Base-by-base conservation (phyloP, 306 rosid species). In the Nissolia schottii region DNA sequence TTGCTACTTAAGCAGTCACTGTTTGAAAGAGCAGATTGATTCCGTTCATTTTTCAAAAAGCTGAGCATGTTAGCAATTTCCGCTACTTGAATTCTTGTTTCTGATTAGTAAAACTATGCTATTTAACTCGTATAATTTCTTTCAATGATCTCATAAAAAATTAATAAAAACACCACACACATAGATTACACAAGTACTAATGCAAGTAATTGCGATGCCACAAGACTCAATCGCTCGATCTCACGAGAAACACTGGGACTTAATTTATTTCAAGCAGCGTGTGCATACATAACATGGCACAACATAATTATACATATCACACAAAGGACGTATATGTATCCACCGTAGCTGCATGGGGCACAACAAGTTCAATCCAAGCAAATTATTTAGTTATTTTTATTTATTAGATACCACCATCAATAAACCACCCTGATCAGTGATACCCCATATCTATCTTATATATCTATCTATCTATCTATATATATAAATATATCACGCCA, bases 311-410 rank as follows among this genome's bases (percentile, higher is more conserved):
- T 37, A 18, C 53, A 63, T 2, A 60, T 27, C 66, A 34, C 66
- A 34, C 28, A 34, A 7, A 32, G 41, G 20, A 24, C 9, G 15
- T 5, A 54, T 38, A n/a, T n/a, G n/a, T n/a, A 49, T 7, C 28
- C 45, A 28, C 20, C 15, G 46, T 31, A 31, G 43, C 55, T 65
- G 18, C 62, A 25, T 48, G 25, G 34, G 64, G 29, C 67, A 71
- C 43, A 25, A 40, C 43, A 31, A 45, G 27, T 45, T 46, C 37
- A 72, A 72, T 2, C 60, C 69, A 72, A 43, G 76, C 58, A 59
- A 29, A 2, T 72, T 59, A 72, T 45, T 46, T 45, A 59, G 18
- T 16, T 13, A 6, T 18, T 54, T 5, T 3, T 2, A 15, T 5
- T 3, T 2, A 15, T 32, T 14, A 34, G n/a, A 32, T 53, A 35